Evolutionary conservation across 768 basidiomycete species (phyloP).

Genomic region (Phylloporus rhodoxanthus): DNA sequence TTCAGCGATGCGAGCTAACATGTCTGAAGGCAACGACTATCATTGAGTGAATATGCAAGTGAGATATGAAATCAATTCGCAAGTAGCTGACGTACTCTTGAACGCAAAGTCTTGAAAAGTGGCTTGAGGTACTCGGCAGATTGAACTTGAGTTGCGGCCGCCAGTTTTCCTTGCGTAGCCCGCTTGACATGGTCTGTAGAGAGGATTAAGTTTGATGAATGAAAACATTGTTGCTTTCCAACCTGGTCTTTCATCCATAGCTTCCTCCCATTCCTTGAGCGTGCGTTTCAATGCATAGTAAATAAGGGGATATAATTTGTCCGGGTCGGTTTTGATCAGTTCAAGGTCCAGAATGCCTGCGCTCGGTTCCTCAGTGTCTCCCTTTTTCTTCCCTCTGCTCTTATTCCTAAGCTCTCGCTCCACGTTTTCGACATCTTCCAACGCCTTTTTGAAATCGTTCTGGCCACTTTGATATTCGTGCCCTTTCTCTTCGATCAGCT

Average conservation of each 20-base stretch:
- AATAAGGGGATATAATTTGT: constrained; percentile 94
- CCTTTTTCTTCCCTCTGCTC: constrained; percentile 56
- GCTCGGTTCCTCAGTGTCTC: constrained; percentile 42
- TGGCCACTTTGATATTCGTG: constrained; percentile 76
- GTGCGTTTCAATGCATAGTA: constrained; percentile 92
- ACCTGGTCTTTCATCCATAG: constrained; percentile 93
- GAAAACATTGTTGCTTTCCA: constrained; percentile 10
- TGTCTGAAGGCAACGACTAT: constrained; percentile 75
- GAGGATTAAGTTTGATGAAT: constrained; percentile 1
- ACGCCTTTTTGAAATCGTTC: constrained; percentile 89
- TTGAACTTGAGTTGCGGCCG: constrained; percentile 92
- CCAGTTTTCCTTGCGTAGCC: constrained; percentile 86
- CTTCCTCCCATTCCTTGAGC: constrained; percentile 94
- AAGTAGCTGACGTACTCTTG: constrained; percentile 56
- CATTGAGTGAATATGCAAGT: constrained; percentile 7
- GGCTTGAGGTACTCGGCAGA: constrained; percentile 97
- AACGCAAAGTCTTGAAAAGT: constrained; percentile 83
- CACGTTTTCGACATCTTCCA: constrained; percentile 82
- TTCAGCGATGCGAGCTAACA: constrained; percentile 82
- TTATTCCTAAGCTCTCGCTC: constrained; percentile 61
- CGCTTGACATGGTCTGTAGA: constrained; percentile 73
- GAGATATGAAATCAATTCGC: not conserved
- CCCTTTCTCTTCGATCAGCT: constrained; percentile 90
- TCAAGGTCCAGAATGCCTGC: constrained; percentile 68
- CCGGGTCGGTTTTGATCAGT: constrained; percentile 84